A percentile compares a stretch with the other conserved stretches of the same genome.
phyloP scores from a whole-genome alignment of 805 yeast species.

The Wickerhamiella kurtzmanii region DNA sequence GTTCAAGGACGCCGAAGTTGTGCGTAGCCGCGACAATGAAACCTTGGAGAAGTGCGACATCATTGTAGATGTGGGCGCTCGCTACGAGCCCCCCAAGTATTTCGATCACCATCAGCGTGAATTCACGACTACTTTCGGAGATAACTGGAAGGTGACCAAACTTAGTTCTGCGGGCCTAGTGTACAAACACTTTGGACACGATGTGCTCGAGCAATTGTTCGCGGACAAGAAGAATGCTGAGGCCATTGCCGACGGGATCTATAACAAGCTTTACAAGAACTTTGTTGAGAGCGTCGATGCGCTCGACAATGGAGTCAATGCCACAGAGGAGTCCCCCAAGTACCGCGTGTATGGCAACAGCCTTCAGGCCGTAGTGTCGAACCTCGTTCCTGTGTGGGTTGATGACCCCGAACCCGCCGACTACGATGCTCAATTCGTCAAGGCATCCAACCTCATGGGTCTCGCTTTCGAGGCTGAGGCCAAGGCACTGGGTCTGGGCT shows the following conservation, averaged over 20 bases:
- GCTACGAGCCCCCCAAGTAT: conserved; percentile 71
- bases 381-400: conserved; percentile 79
- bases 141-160: conserved; percentile 48
- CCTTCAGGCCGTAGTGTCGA: conserved; percentile 63
- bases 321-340: conserved; percentile 40
- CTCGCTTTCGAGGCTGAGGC: conserved; percentile 55
- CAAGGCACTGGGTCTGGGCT: conserved; percentile 60
- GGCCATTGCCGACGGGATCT: conserved; percentile 48
- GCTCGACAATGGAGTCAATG: conserved; percentile 81
- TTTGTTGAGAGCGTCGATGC: conserved; percentile 87
- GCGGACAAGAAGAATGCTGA: conserved; percentile 26
- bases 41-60: conserved; percentile 81
- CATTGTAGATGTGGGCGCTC: conserved; percentile 89
- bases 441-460: conserved; percentile 78
- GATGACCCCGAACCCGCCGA: conserved; percentile 45
- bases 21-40: conserved; percentile 71
- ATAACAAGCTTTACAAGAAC: conserved; percentile 65
- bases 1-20: conserved; percentile 50
- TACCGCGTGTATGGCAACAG: conserved; percentile 64
- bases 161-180: conserved; percentile 88
- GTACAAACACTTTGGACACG: conserved; percentile 45
- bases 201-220: conserved; percentile 31
- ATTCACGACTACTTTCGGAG: conserved; percentile 60
- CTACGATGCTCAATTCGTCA: conserved; percentile 49
- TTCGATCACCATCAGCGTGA: conserved; percentile 97